Conservation (phyloP, 495 filamentous ascomycete species). For the Aspergillus sclerotioniger region DNA sequence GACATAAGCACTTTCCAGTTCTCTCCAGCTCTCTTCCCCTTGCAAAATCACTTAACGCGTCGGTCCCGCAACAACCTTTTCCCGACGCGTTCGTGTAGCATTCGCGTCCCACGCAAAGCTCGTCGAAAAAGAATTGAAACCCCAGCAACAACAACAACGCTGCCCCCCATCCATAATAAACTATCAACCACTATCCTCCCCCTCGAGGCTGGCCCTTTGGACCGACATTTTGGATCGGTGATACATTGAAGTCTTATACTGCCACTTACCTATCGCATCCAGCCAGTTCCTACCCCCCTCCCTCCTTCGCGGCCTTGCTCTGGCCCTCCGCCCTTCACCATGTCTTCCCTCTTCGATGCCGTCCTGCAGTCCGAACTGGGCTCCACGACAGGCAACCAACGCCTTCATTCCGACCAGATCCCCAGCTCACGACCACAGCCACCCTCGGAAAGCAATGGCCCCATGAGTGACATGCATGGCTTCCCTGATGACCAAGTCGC, state of each 20-base stretch:
- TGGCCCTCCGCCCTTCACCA: slow-evolving; percentile 31
- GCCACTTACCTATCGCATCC: background rate
- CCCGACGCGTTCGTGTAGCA: slow-evolving; percentile 38
- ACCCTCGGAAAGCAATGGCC: slow-evolving; percentile 54
- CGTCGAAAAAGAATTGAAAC: slow-evolving; percentile 9
- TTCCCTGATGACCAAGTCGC: slow-evolving; percentile 64
- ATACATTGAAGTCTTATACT: background rate
- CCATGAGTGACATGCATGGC: slow-evolving; percentile 51
- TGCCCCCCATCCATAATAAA: background rate
- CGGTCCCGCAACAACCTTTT: slow-evolving; percentile 13
- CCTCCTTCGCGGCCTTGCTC: slow-evolving; percentile 18
- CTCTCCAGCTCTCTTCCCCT: no score
- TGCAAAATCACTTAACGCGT: slow-evolving; percentile 44
- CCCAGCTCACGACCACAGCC: slow-evolving; percentile 44
- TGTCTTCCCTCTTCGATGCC: slow-evolving; percentile 55
- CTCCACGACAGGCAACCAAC: slow-evolving; percentile 36
- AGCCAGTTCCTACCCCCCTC: background rate
- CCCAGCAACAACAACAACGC: slow-evolving; percentile 8
- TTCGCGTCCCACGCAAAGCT: slow-evolving; percentile 23
- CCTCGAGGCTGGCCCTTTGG: slow-evolving; percentile 3
- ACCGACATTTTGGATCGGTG: background rate
- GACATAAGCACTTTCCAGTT: no score
- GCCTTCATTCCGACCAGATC: slow-evolving; percentile 39
- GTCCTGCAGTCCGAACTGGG: slow-evolving; percentile 51
- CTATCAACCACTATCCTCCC: background rate